Percentiles rank a stretch among this genome's conserved stretches.
Evolutionary conservation across 1,284 basidiomycete genomes (phyloP).

Genomic region (Vanrija sp.): DNA sequence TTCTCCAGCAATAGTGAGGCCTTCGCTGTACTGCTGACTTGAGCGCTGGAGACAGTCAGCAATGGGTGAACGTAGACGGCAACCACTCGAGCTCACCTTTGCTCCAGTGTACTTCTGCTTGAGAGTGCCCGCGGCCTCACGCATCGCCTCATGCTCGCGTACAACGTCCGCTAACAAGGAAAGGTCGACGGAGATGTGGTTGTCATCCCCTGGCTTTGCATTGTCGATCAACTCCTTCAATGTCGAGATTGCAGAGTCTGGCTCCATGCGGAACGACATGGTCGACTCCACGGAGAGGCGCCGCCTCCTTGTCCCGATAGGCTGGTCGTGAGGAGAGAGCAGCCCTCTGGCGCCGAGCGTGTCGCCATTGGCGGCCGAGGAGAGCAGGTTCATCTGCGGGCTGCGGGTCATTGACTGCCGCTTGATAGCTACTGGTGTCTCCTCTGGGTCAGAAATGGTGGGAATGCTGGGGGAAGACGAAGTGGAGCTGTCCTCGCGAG

Average conservation of each 20-base stretch:
- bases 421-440: not conserved
- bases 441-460: not conserved
- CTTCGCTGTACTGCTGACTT: constrained; percentile 87
- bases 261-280: constrained; percentile 28
- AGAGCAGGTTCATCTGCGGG: constrained; percentile 22
- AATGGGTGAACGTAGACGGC: not conserved
- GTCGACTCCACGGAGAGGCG: constrained; percentile 41
- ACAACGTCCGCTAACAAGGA: constrained; percentile 71
- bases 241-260: constrained; percentile 27
- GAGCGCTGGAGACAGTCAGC: constrained; percentile 57
- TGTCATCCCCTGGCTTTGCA: constrained; percentile 61
- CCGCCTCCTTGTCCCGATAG: constrained; percentile 22
- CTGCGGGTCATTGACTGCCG: constrained; percentile 15
- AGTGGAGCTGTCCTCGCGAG: no score
- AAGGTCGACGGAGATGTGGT: constrained; percentile 68
- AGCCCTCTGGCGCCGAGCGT: constrained; percentile 17
- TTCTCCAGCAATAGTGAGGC: constrained; percentile 82
- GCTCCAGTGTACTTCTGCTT: constrained; percentile 77
- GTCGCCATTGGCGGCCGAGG: constrained; percentile 15
- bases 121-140: constrained; percentile 62
- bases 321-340: constrained; percentile 27
- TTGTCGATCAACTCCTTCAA: constrained; percentile 55
- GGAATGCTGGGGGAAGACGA: no score
- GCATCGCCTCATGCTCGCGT: constrained; percentile 63
- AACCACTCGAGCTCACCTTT: constrained; percentile 55